Evolutionary conservation across 495 filamentous ascomycete genomes (phyloP), one percentile per base, ranked within the genome.

Genomic region (Niebla homalea): DNA sequence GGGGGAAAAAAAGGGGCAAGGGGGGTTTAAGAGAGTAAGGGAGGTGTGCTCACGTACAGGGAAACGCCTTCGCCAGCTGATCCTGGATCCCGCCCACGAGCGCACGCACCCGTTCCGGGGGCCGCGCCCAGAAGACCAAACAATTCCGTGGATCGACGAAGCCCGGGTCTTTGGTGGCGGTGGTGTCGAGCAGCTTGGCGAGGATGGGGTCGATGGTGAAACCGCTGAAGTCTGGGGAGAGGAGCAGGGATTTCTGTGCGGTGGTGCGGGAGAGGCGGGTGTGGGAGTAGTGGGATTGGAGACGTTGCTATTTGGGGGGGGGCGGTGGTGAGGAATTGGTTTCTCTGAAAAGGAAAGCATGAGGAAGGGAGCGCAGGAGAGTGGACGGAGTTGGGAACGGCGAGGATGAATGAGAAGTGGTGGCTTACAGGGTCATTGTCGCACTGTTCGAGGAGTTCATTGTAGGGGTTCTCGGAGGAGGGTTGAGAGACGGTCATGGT

Each of bases 41-140:
- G 7, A 7, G 11, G 32, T 8, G 21, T 5, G 43, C 15, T 14
- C 5, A 46, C 43, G 8, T 29, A 46, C 43, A 46, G 7, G 44
- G 23, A 35, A 47, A 47, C 15, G 3, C 18, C 15, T 2, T 4
- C n/a, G 44, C 26, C 46, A 96, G 68, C 48, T 76, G 72, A 37
- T 69, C 53, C 63, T 95, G 89, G 25, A 94, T 66, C n/a, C 72
- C 70, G 4, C 63, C 58, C 4, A 89, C 75, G 44, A 97, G 63
- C 12, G 75, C 65, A 22, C 77, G 63, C 2, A 95, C 72, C 54
- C 80, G 73, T 43, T 73, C 62, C 12, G 89, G 83, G 14, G 90
- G 90, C 6, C 89, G 75, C 21, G 84, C 87, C 85, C 87, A 95
- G 60, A 94, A 83, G 0, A 83, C 83, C 12, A 96, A 69, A 59